Evolutionary conservation across 441 rosid species (phyloP), one percentile per base, ranked within the genome.

Genomic region (Pelargonium australe): DNA sequence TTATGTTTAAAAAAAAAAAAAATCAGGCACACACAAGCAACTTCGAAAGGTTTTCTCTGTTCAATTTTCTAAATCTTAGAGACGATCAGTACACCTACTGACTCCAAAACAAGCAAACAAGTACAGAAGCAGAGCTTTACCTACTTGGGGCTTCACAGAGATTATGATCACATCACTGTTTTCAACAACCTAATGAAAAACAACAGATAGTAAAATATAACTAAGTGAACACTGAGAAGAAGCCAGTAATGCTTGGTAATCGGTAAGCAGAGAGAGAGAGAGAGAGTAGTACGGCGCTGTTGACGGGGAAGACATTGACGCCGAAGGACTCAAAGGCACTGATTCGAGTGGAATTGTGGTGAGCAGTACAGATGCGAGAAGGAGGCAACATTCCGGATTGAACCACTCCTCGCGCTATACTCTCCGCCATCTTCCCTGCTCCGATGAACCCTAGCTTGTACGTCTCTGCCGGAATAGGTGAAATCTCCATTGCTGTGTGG

Each of bases 391-490:
- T 60, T 66, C 95, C 96, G 3, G 96, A 86, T 68, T 80, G 81
- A 34, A 83, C 91, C 49, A 89, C 87, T 34, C 98, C 98, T 78
- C 82, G 82, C 7, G 91, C 97, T 16, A 93, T 93, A 81, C 91
- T 84, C 88, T 93, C 95, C 0, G 98, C 98, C 93, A 93, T 84
- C 75, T 91, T 94, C 14, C 97, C 98, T 0, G 98, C 96, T 73
- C 98, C 98, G 9, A 93, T 75, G 77, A 93, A 86, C 14, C 98
- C 98, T 2, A 93, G 58, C 76, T 78, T 89, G 80, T 77, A 91
- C 51, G 83, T 82, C 25, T 89, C 95, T 55, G 66, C 25, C 19
- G 82, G 81, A 14, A 86, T 83, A 2, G 85, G 84, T 66, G 68
- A 41, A 3, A 72, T 68, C 76, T 83, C 90, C 92, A 87, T 87